Evolutionary conservation across 75 land plant genomes (phyloP), one percentile per base, ranked within the genome.

Genomic region (Larix kaempferi): DNA sequence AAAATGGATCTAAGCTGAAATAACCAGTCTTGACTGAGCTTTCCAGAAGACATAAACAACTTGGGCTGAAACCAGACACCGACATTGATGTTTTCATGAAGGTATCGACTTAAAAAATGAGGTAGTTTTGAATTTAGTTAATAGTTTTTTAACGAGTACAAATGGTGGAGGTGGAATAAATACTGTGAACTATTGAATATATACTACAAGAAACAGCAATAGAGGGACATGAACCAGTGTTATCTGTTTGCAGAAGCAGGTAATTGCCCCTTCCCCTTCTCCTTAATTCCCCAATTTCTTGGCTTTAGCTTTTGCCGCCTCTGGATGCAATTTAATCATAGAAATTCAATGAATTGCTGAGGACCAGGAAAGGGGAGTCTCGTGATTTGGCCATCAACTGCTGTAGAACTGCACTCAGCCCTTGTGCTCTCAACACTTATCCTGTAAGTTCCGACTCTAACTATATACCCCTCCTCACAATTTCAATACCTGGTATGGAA

Each of bases 311-410:
- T n/a, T n/a, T n/a, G n/a, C 21, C n/a, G n/a, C 8, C 21, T 21
- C 19, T 71, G 73, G 19, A 19, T 71, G 19, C 23, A 5, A 39
- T 33, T 27, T 26, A 1, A 25, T 78, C 56, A 39, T 74, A 96
- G 99, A 94, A 87, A 85, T 97, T 97, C 74, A 89, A 94, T 56
- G 99, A 97, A 82, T 82, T 97, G 56, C 81, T 97, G 81, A 90
- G 99, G 82, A 84, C 75, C 80, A 98, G 98, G 49, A 83, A 86
- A n/a, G 59, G 54, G 3, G 83, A 81, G 67, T 88, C 81, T 79
- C 89, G 89, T 13, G 86, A 86, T 27, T 77, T 82, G n/a, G 99
- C 99, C 4, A 89, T 97, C 71, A 67, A 88, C 56, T 95, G 95
- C 80, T 80, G 86, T 39, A 83, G 94, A 76, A 85, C 82, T 7